Base-by-base conservation (phyloP, 164 flowering plant genomes). In the Chimonanthus salicifolius region DNA sequence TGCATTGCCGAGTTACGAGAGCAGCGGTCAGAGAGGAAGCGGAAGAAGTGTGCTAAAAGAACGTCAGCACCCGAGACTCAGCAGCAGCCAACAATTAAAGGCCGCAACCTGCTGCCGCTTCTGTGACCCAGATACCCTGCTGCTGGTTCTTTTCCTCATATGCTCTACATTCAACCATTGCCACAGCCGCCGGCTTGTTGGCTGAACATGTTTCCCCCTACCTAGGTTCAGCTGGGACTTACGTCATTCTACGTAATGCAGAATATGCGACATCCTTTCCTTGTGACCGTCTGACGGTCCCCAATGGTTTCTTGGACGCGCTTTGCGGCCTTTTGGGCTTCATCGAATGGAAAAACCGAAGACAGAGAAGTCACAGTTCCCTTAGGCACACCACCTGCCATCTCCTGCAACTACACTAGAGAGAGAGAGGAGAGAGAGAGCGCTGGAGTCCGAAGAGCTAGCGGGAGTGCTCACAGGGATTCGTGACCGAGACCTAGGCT, bases 351-450 rank as follows among this genome's bases (percentile, higher is more conserved):
- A 68, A 87, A 86, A 21, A 90, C 6, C 7, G 96, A 84, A 2
- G 96, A 72, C 9, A 93, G 67, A 3, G 91, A 50, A 58, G 91
- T 91, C 66, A 86, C 97, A 3, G 88, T 91, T 9, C 99, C 97
- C 78, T 82, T 87, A 76, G 46, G 72, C 7, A 50, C 51, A 45
- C 72, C 51, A 6, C 46, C 68, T 33, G 65, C 78, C 82, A 79
- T 79, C 64, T 6, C 64, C 16, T 54, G 16, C 60, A 11, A 11
- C n/a, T 54, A 54, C 60, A 54, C 51, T 9, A 5, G 16, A 9
- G 33, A 33, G 33, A 33, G 33, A 1, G 2, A n/a, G n/a, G n/a
- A n/a, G 33, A 33, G 33, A 33, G 33, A 33, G 33, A 33, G 33
- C 33, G 33, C 33, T 1, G 2, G 33, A 33, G 33, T 1, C 1